Percentiles rank a stretch among this genome's conserved stretches.
phyloP scores from a whole-genome alignment of 345 rosid genomes.

The Reutealis trisperma region DNA sequence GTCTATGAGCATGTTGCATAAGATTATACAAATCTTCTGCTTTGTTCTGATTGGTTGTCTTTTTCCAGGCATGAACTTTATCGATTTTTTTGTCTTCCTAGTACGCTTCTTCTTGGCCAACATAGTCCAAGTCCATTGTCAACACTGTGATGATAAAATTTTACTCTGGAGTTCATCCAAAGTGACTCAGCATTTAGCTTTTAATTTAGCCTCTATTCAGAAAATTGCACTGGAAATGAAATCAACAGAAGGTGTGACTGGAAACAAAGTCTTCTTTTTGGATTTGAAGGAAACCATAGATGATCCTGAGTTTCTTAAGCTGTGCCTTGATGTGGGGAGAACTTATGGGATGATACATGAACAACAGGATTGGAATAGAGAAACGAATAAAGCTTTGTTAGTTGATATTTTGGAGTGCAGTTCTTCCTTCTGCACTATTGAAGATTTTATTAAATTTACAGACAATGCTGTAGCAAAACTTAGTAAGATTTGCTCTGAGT shows the following conservation, averaged over 20 bases:
- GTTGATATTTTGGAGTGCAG: slow-evolving; percentile 30
- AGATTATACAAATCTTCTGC: background rate
- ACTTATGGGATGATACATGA: slow-evolving; percentile 49
- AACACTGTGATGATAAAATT: slow-evolving; percentile 27
- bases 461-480: slow-evolving; percentile 36
- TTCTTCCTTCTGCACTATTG: slow-evolving; percentile 42
- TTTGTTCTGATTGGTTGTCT: slow-evolving; percentile 5
- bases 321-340: slow-evolving; percentile 47
- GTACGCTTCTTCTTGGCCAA: slow-evolving; percentile 59
- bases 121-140: slow-evolving; percentile 39
- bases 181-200: slow-evolving; percentile 38
- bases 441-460: slow-evolving; percentile 57
- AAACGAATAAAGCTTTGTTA: slow-evolving; percentile 30
- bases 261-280: slow-evolving; percentile 36
- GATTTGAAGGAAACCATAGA: slow-evolving; percentile 42
- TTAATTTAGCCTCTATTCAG: slow-evolving; percentile 53
- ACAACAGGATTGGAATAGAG: slow-evolving; percentile 28
- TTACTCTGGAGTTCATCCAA: slow-evolving; percentile 32
- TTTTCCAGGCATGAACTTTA: slow-evolving; percentile 82
- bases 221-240: slow-evolving; percentile 53
- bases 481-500: slow-evolving; percentile 14
- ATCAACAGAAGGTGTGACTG: slow-evolving; percentile 39
- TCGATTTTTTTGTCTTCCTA: slow-evolving; percentile 67
- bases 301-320: slow-evolving; percentile 54
- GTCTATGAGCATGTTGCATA: background rate